Evolutionary conservation across 768 basidiomycete genomes (phyloP), one percentile per base, ranked within the genome.

Genomic region (Lentinula edodes): DNA sequence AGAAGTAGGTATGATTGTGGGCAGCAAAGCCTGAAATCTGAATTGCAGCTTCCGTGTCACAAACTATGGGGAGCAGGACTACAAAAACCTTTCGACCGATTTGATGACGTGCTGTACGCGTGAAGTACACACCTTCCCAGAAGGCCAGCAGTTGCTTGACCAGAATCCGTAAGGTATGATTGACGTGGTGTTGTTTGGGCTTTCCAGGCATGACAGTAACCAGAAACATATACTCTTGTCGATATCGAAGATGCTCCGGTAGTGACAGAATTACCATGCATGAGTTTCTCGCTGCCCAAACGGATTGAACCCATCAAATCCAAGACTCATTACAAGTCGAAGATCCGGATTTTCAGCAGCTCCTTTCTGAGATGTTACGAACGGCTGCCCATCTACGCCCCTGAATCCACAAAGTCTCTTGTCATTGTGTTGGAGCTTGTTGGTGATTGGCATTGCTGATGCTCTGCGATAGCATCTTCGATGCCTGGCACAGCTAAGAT

Each of bases 121-220:
- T 64, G 48, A 69, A 69, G 34, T 52, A 66, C 3, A 77, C 58
- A 0, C 77, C 76, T 9, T 58, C 10, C 72, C 75, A 80, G 12
- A 75, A 68, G 0, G 66, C 58, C 2, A 73, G 41, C 2, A 80
- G 64, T 18, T 79, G 71, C 28, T 76, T 67, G 3, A 80, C 69
- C 9, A 80, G 62, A 0, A 71, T 70, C 2, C 61, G 23, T 2
- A 80, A 52, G 35, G 73, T 66, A 38, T 74, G 72, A 51, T 79
- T 76, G 5, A 78, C 66, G 42, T 78, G 63, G 0, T 71, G 60
- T 18, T 6, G 12, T 6, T 12, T 6, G 1, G 78, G 76, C 41
- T 78, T 71, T 1, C 68, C 60, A 6, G 76, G 76, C 35, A 80
- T 76, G 23, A 82, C 65, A 0, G 75, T 79, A 0, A 71, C 76